Base-by-base conservation (phyloP, 257 asterid species). In the Primulina tabacum region DNA sequence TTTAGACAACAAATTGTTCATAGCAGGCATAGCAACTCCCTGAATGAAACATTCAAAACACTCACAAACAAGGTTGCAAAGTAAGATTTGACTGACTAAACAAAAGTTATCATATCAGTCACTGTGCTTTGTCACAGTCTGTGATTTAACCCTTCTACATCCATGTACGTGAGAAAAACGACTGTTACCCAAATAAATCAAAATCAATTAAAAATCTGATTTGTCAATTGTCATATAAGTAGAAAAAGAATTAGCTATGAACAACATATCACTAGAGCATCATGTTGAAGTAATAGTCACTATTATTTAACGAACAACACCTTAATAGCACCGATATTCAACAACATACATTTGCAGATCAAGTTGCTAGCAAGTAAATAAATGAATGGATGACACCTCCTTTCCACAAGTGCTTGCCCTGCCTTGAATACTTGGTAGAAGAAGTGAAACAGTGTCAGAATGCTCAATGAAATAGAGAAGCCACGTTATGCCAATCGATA, bases 1-100 rank as follows among this genome's bases (percentile, higher is more conserved):
- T 72, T 89, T 91, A 40, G 97, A 94, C 59, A 94, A 76, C 77
- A 94, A 73, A 82, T 89, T 91, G 73, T 91, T 94, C 99, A 94
- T 89, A 65, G 97, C 95, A 79, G 99, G 99, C 99, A 94, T 93
- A 33, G 99, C 99, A 69, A 90, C 88, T 58, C 88, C 88, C 88
- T 84, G 82, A 43, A 34, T 34, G 60, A 64, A 34, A 70, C n/a
- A 67, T 38, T 50, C 21, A 5, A 50, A 50, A 4, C 8, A 17
- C 57, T 43, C 18, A 12, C 7, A 43, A 38, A 43, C 3, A 43
- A 43, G 18, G 18, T 4, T 14, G 55, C n/a, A 14, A 43, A 43
- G 50, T 11, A 10, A 10, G 55, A 43, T 43, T 43, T 43, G 55
- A 43, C 14, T 43, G 7, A 14, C n/a, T 14, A 4, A 50, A 50